Percentiles rank a stretch among this genome's conserved stretches.
Conservation (phyloP, 2,329 filamentous ascomycete species). For the Verticillium albo-atrum region DNA sequence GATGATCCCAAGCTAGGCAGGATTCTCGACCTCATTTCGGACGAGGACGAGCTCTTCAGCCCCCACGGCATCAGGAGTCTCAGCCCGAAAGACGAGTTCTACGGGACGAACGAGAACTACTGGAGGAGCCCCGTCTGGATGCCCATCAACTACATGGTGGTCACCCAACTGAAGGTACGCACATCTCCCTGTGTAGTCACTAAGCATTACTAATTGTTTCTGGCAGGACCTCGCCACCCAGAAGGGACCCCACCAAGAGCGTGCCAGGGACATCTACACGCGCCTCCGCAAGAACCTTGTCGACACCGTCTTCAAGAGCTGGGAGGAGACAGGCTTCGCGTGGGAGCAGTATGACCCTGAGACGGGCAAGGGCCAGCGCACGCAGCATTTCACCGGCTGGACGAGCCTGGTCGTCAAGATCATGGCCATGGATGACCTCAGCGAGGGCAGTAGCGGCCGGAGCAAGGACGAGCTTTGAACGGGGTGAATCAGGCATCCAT, state of each 20-base stretch:
- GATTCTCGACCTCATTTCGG: slow-evolving; percentile 71
- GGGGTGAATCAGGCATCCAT: background rate
- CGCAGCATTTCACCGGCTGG: slow-evolving; percentile 98
- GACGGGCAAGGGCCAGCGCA: slow-evolving; percentile 87
- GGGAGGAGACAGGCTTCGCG: slow-evolving; percentile 89
- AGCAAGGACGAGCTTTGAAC: slow-evolving; percentile 43
- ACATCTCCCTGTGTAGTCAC: background rate
- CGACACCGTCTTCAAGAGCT: slow-evolving; percentile 80
- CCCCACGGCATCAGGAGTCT: slow-evolving; percentile 83
- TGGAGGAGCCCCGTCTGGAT: slow-evolving; percentile 96
- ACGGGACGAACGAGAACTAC: slow-evolving; percentile 92
- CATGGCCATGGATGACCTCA: slow-evolving; percentile 83
- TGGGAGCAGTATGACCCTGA: slow-evolving; percentile 99
- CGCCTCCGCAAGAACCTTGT: slow-evolving; percentile 79
- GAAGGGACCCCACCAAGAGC: slow-evolving; percentile 62
- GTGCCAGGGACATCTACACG: slow-evolving; percentile 70
- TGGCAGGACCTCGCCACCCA: slow-evolving; percentile 58
- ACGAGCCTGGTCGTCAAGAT: slow-evolving; percentile 98
- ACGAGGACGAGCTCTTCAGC: slow-evolving; percentile 87
- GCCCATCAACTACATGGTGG: slow-evolving; percentile 87
- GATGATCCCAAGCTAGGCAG: slow-evolving; percentile 71
- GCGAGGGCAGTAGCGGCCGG: slow-evolving; percentile 21
- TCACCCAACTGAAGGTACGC: slow-evolving; percentile 74
- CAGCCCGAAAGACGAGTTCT: slow-evolving; percentile 76
- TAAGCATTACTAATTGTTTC: background rate